These are phyloP conservation scores for Ambrosia hybrid DNA, from an alignment of 140 eudicot species.

Conservation along the genomic window DNA sequence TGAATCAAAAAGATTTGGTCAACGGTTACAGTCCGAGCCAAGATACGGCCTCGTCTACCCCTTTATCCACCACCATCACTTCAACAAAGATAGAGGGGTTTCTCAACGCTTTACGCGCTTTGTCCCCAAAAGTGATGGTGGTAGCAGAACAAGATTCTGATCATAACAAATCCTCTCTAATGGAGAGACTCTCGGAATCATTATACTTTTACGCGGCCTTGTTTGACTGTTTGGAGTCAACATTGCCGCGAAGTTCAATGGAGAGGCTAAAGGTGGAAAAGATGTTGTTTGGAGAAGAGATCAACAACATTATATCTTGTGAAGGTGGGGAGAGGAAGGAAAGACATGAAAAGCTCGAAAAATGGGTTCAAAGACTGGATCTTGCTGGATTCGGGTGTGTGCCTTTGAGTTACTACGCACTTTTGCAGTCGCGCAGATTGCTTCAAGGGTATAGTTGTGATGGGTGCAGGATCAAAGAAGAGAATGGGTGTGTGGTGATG, in stretches of 20 bases:
- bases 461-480: conserved; percentile 88
- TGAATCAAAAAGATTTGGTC: conserved; percentile 50
- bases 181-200: conserved; percentile 83
- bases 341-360: conserved; percentile 94
- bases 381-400: conserved; percentile 72
- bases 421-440: conserved; percentile 82
- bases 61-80: neutral
- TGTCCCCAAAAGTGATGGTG: conserved; percentile 83
- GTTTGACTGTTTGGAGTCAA: conserved; percentile 82
- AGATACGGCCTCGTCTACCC: conserved; percentile 65
- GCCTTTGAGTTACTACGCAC: conserved; percentile 79
- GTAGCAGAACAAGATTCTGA: conserved; percentile 91
- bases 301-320: conserved; percentile 79
- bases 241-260: conserved; percentile 68
- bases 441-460: conserved; percentile 73
- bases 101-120: conserved; percentile 61
- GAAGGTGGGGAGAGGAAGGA: conserved; percentile 85
- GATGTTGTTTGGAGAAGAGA: conserved; percentile 88
- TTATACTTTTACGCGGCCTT: conserved; percentile 86
- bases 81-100: conserved; percentile 58
- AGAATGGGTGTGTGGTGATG: conserved; percentile 83
- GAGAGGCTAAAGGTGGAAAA: conserved; percentile 87
- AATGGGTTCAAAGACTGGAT: conserved; percentile 80
- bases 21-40: conserved; percentile 60
- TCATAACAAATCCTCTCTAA: conserved; percentile 64